Base-by-base conservation (phyloP, 495 filamentous ascomycete genomes). In the Aspergillus mulundensis region DNA sequence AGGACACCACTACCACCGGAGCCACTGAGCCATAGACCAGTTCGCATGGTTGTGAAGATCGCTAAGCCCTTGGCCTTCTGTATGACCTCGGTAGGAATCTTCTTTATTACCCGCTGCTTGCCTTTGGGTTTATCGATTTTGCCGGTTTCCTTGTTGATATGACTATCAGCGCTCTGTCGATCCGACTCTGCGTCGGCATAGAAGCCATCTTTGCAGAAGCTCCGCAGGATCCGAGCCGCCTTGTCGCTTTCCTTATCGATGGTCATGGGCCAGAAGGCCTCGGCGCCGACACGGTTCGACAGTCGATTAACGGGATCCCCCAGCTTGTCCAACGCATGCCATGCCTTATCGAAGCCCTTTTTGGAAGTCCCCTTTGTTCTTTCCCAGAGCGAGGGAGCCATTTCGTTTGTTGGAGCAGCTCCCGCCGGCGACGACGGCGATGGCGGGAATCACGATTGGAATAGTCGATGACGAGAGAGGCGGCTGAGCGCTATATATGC, bases 11-110 rank as follows among this genome's bases (percentile, higher is more conserved):
- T 90, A 11, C 74, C 74, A 25, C 91, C 90, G 7, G 91, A 91
- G 28, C 91, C 91, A 51, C 89, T 90, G 36, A 93, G 76, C 91
- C 91, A 96, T 16, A 96, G 79, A 32, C 91, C 91, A 16, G 90
- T 90, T 48, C 91, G 86, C 89, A 96, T 92, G 19, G 89, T 92
- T 0, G 91, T 95, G 74, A 96, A 96, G 58, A 96, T 86, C 23
- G 89, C 90, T 34, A 96, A 71, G 12, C 90, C 91, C 63, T 93
- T 89, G 11, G 91, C 91, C 70, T 88, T 85, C 62, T 86, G 81
- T 53, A 96, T 87, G 43, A 95, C 89, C 65, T 87, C 73, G 28
- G 83, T 70, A 0, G 91, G 91, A 23, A 96, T 95, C 73, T 91
- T 91, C 71, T 93, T 87, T 15, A 90, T 68, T 1, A 90, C 80